These are phyloP conservation scores for Mytilinidion resinicola DNA, from an alignment of 495 filamentous ascomycete species.

Conservation along the genomic window DNA sequence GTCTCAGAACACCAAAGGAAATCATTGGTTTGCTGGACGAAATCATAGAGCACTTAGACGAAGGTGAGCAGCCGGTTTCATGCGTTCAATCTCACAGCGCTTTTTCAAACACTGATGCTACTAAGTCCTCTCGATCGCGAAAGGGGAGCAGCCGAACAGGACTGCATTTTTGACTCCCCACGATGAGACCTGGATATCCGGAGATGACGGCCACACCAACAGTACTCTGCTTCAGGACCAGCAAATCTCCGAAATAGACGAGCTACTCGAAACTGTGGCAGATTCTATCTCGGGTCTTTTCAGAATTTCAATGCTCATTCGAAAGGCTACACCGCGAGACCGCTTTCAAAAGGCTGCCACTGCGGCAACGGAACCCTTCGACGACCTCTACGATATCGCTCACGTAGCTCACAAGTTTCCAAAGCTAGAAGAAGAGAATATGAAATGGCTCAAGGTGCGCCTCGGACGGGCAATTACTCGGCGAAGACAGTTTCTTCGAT, in stretches of 20 bases:
- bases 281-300: slow-evolving; percentile 21
- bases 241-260: slow-evolving; percentile 15
- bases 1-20: slow-evolving; percentile 16
- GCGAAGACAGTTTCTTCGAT: slow-evolving; percentile 17
- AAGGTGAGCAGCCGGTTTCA: too few relatives aligned
- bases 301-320: slow-evolving; percentile 21
- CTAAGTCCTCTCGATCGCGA: too few relatives aligned
- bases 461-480: slow-evolving; percentile 19
- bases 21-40: too few relatives aligned
- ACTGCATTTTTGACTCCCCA: too few relatives aligned
- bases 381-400: slow-evolving; percentile 22
- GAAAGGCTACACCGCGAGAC: slow-evolving; percentile 22
- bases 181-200: too few relatives aligned
- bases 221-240: too few relatives aligned
- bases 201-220: too few relatives aligned
- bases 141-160: too few relatives aligned
- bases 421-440: slow-evolving; percentile 4
- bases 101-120: too few relatives aligned
- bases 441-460: slow-evolving; percentile 10
- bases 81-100: too few relatives aligned
- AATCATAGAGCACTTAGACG: too few relatives aligned
- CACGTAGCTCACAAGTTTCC: slow-evolving; percentile 28
- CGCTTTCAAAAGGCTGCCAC: slow-evolving; percentile 18
- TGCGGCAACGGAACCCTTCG: slow-evolving; percentile 5
- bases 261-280: slow-evolving; percentile 11